Conservation (phyloP, 1,284 basidiomycete species). For the Marasmius fiardii region DNA sequence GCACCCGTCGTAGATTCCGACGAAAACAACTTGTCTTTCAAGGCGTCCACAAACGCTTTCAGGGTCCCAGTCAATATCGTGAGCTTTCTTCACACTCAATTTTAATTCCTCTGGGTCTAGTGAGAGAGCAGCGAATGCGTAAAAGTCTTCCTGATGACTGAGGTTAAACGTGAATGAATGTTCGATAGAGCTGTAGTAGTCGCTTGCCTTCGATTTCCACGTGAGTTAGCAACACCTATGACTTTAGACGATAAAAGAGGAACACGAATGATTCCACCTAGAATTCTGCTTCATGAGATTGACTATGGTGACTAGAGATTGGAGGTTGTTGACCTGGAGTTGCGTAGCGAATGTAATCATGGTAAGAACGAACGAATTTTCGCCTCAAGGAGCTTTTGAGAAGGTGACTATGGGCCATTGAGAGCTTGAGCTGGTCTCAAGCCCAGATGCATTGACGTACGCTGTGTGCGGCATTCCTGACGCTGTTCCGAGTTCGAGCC, state of each 20-base stretch:
- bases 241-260: slow-evolving; percentile 50
- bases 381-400: neutral
- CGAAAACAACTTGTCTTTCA: slow-evolving; percentile 76
- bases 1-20: slow-evolving; percentile 89
- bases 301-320: neutral
- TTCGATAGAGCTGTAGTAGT: neutral
- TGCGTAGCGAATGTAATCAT: slow-evolving; percentile 17
- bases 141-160: slow-evolving; percentile 84
- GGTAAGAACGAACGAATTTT: slow-evolving; percentile 8
- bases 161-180: slow-evolving; percentile 21
- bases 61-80: slow-evolving; percentile 72
- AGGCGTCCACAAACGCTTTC: slow-evolving; percentile 51
- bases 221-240: slow-evolving; percentile 72
- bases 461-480: too few species aligned
- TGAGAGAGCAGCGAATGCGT: slow-evolving; percentile 71
- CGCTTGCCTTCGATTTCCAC: slow-evolving; percentile 68
- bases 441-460: slow-evolving; percentile 11
- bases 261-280: slow-evolving; percentile 37
- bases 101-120: slow-evolving; percentile 73
- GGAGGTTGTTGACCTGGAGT: slow-evolving; percentile 7
- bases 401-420: slow-evolving; percentile 31
- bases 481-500: neutral
- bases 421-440: slow-evolving; percentile 4
- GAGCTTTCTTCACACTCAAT: slow-evolving; percentile 56
- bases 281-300: neutral